phyloP scores from a whole-genome alignment of 805 yeast species.

The Saccharomycopsis sp. region DNA sequence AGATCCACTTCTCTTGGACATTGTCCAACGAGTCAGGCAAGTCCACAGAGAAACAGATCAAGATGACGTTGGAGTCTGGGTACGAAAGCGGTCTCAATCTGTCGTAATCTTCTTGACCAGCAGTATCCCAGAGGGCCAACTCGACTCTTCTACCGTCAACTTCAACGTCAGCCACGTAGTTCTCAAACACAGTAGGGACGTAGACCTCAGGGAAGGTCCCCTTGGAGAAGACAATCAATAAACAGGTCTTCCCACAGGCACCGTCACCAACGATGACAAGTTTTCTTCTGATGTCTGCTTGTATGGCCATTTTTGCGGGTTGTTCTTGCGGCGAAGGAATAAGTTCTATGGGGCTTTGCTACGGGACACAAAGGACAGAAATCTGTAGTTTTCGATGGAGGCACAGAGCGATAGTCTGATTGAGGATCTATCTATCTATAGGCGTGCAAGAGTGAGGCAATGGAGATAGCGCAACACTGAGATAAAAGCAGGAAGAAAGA shows the following conservation, averaged over 20 bases:
- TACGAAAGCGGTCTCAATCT: conserved; percentile 42
- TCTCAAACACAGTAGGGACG: conserved; percentile 95
- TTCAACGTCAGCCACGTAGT: conserved; percentile 94
- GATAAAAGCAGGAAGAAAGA: not conserved
- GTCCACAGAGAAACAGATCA: conserved; percentile 87
- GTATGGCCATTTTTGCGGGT: conserved; percentile 31
- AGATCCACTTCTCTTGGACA: conserved; percentile 93
- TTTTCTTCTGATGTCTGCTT: conserved; percentile 50
- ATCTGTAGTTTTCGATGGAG: not conserved
- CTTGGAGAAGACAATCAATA: conserved; percentile 76
- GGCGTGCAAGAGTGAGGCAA: not conserved
- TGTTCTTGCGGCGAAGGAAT: not conserved
- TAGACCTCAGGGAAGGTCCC: conserved; percentile 92
- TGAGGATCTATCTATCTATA: not conserved
- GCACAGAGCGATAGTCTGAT: not conserved
- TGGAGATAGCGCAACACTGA: not conserved
- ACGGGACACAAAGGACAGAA: no score
- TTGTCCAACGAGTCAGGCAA: conserved; percentile 88
- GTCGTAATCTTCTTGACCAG: conserved; percentile 97
- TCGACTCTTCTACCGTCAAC: conserved; percentile 89
- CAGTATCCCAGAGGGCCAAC: conserved; percentile 95
- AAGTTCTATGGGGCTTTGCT: not conserved
- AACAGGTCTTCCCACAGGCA: conserved; percentile 95
- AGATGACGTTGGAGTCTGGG: conserved; percentile 87
- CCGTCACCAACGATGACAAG: conserved; percentile 95